Conservation (phyloP, 257 asterid species). For the Voacanga thouarsii region DNA sequence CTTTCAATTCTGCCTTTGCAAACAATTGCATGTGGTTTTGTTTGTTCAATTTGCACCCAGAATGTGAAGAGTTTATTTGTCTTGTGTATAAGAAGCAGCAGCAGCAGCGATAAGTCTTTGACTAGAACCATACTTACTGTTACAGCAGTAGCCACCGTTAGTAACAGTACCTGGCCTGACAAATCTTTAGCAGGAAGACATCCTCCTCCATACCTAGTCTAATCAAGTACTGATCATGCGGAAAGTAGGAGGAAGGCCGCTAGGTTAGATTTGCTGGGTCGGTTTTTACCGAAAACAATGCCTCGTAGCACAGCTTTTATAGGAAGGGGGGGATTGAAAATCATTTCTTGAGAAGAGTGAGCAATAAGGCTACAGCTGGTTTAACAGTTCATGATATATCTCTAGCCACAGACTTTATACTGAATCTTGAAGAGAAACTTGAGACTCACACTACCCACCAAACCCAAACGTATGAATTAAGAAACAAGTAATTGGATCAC, state of each 20-base stretch:
- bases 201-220: neutral
- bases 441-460: neutral
- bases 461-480: neutral
- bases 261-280: neutral
- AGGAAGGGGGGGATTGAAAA: neutral
- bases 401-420: neutral
- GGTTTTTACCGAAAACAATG: too few species aligned
- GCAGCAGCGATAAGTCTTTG: neutral
- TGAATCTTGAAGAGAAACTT: conserved; percentile 2
- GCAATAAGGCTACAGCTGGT: neutral
- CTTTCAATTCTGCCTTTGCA: neutral
- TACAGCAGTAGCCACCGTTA: neutral
- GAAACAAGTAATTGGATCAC: conserved; percentile 5
- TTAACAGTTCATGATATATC: neutral
- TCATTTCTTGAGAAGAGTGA: conserved; percentile 3
- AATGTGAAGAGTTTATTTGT: neutral
- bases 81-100: neutral
- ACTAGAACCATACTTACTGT: neutral
- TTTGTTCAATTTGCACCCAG: neutral
- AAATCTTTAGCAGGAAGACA: conserved; percentile 1
- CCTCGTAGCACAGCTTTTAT: too few species aligned
- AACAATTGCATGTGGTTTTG: conserved; percentile 14
- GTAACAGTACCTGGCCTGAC: neutral
- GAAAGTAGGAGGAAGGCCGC: neutral
- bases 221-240: neutral